These are phyloP conservation scores for Cadophora luteo-olivacea DNA, from an alignment of 2,329 filamentous ascomycete species.

Conservation along the genomic window DNA sequence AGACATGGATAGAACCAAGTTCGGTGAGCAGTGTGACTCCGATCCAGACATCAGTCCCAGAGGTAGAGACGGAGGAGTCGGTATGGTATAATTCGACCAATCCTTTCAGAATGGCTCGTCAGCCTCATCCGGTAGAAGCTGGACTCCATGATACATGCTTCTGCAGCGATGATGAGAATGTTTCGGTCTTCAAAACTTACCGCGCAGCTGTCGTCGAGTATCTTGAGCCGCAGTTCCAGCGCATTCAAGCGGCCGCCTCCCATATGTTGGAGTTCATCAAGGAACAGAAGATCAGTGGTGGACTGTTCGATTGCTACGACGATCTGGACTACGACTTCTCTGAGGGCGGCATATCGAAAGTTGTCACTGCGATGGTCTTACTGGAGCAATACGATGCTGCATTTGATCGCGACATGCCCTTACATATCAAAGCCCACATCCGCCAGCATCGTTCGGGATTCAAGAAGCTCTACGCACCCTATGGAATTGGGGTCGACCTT, in stretches of 20 bases:
- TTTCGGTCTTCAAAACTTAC: neutral
- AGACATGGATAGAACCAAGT: conserved; percentile 14
- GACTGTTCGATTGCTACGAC: neutral
- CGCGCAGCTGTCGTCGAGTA: neutral
- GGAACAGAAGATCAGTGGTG: neutral
- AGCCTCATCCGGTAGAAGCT: neutral
- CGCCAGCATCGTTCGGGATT: neutral
- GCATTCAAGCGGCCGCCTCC: neutral
- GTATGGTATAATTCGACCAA: neutral
- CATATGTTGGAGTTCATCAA: conserved; percentile 6
- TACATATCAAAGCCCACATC: neutral
- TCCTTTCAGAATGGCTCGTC: neutral
- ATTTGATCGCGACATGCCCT: conserved; percentile 18
- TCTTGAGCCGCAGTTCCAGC: conserved; percentile 22
- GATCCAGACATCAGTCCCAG: no score
- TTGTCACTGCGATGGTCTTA: neutral
- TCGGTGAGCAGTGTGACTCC: no score
- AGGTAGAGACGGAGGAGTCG: no score
- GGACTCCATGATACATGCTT: neutral
- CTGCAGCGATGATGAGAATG: neutral
- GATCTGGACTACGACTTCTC: neutral
- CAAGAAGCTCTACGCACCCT: neutral
- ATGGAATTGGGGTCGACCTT: neutral
- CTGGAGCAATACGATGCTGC: conserved; percentile 15
- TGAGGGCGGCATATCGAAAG: no score